A percentile compares a stretch with the other conserved stretches of the same genome.
Evolutionary conservation across 345 rosid species (phyloP).

Genomic region (Hibiscus mutabilis): DNA sequence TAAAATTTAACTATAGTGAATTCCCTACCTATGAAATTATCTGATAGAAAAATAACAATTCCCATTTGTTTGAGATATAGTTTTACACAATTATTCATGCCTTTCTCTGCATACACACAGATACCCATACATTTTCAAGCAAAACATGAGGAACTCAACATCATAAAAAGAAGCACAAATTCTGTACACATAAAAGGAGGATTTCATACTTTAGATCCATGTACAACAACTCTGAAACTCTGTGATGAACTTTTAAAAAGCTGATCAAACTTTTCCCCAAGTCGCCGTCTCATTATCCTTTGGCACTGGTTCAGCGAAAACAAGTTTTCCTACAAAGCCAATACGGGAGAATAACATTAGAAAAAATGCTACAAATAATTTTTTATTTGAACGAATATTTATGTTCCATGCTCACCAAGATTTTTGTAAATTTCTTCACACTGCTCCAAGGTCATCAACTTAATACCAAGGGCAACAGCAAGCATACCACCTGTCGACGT

Average conservation of each 20-base stretch:
- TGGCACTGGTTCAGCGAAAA: slow-evolving; percentile 87
- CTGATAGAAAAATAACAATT: background rate
- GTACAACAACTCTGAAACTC: slow-evolving; percentile 96
- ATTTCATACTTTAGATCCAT: slow-evolving; percentile 85
- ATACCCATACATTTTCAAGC: background rate
- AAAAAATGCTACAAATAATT: slow-evolving; percentile 12
- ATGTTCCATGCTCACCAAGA: slow-evolving; percentile 50
- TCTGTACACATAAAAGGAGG: slow-evolving; percentile 3
- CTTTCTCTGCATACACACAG: background rate
- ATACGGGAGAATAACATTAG: slow-evolving; percentile 9
- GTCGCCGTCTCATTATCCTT: slow-evolving; percentile 97
- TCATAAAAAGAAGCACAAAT: background rate
- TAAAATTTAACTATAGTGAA: background rate
- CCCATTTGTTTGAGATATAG: background rate
- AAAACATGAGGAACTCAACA: slow-evolving; percentile 2
- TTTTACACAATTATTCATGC: background rate
- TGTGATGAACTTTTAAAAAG: slow-evolving; percentile 98
- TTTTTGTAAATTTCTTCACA: slow-evolving; percentile 97
- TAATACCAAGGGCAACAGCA: slow-evolving; percentile 92
- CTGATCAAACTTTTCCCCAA: slow-evolving; percentile 96
- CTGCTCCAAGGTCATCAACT: slow-evolving; percentile 75
- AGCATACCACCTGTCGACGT: slow-evolving; percentile 99
- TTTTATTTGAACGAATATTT: background rate
- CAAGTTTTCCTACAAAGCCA: slow-evolving; percentile 74
- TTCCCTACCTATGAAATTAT: background rate